A percentile compares a stretch with the other conserved stretches of the same genome.
phyloP scores from a whole-genome alignment of 345 rosid genomes.

The Erysimum cheiranthoides region DNA sequence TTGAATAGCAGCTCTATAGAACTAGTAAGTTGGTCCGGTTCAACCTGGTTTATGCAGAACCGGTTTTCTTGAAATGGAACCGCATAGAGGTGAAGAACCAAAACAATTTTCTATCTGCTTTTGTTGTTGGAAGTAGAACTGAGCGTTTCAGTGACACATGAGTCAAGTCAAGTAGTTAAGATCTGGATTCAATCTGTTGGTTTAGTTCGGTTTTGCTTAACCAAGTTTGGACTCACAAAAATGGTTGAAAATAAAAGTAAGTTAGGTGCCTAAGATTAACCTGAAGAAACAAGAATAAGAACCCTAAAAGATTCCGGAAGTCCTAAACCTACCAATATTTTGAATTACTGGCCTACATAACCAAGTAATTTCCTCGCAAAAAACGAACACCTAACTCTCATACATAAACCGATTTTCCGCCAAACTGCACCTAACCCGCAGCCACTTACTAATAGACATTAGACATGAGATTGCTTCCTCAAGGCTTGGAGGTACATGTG shows the following conservation, averaged over 20 bases:
- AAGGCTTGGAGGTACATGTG: constrained; percentile 59
- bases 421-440: constrained; percentile 25
- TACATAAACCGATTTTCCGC: constrained; percentile 2
- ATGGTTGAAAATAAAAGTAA: not conserved
- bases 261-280: constrained; percentile 10
- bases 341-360: constrained; percentile 24
- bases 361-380: constrained; percentile 11
- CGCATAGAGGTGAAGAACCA: not conserved
- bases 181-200: constrained; percentile 12
- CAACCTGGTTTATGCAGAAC: constrained; percentile 11
- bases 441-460: constrained; percentile 1
- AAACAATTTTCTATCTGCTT: constrained; percentile 6
- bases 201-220: constrained; percentile 15
- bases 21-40: not conserved
- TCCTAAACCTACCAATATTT: constrained; percentile 28
- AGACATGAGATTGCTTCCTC: constrained; percentile 38
- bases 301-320: constrained; percentile 5
- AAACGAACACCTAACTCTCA: constrained; percentile 11
- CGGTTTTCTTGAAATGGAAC: constrained; percentile 1
- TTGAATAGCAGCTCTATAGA: not conserved
- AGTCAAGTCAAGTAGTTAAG: not conserved
- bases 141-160: not conserved
- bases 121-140: constrained; percentile 9
- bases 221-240: constrained; percentile 21
- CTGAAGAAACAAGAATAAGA: constrained; percentile 10